These are phyloP conservation scores for Solanum pennellii DNA, from an alignment of 257 asterid genomes.

Conservation along the genomic window DNA sequence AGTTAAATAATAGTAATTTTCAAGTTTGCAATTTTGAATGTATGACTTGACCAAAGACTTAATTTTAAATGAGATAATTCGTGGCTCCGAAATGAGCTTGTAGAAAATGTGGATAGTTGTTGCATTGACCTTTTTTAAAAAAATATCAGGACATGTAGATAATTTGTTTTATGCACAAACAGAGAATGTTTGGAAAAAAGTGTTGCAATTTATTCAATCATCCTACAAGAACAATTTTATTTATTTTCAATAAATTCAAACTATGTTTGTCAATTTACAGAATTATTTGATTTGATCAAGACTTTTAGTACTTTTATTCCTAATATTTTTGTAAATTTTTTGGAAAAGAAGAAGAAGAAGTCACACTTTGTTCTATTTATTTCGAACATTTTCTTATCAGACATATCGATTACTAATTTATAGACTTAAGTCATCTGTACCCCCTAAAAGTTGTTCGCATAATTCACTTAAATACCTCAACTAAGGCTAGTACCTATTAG, in stretches of 20 bases:
- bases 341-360: neutral
- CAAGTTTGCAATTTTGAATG: neutral
- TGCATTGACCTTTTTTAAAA: neutral
- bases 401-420: neutral
- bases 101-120: neutral
- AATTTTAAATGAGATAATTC: neutral
- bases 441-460: no score
- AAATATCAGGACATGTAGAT: neutral
- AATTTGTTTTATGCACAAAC: neutral
- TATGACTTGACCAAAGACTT: neutral
- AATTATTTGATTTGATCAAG: neutral
- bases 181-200: neutral
- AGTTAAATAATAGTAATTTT: neutral
- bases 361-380: neutral
- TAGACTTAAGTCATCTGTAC: no score
- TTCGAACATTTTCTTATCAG: neutral
- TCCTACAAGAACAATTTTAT: neutral
- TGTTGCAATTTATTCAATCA: neutral
- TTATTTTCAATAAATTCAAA: neutral
- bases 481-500: no score
- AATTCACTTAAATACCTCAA: no score
- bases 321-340: neutral
- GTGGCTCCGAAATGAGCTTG: neutral
- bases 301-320: neutral
- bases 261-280: neutral